Percentiles rank a stretch among this genome's conserved stretches.
Evolutionary conservation across 345 rosid species (phyloP).

Genomic region (Aquilaria yunnanensis): DNA sequence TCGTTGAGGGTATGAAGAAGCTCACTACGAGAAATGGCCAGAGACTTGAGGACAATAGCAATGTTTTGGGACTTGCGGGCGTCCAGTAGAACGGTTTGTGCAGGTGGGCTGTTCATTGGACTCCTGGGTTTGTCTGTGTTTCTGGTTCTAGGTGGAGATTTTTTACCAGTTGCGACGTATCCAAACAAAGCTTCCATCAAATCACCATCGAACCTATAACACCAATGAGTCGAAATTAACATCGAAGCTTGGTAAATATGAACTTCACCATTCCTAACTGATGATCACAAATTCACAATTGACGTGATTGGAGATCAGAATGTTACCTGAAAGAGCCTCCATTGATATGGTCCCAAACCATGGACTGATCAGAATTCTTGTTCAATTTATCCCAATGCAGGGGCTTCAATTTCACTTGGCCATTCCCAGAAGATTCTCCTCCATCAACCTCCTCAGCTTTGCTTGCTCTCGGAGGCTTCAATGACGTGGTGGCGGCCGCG

Average conservation of each 20-base stretch:
- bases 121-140: slow-evolving; percentile 17
- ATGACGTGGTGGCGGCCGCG: slow-evolving; percentile 15
- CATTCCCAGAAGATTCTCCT: slow-evolving; percentile 31
- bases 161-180: slow-evolving; percentile 46
- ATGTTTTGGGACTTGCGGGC: slow-evolving; percentile 72
- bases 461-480: slow-evolving; percentile 36
- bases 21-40: slow-evolving; percentile 51
- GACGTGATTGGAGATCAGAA: background rate
- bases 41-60: slow-evolving; percentile 68
- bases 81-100: slow-evolving; percentile 56
- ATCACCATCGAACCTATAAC: slow-evolving; percentile 66
- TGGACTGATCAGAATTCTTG: slow-evolving; percentile 54
- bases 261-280: background rate
- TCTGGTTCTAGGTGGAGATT: slow-evolving; percentile 22
- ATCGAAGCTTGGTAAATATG: background rate
- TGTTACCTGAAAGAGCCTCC: slow-evolving; percentile 79
- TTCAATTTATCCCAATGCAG: slow-evolving; percentile 89
- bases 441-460: slow-evolving; percentile 15
- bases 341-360: slow-evolving; percentile 89
- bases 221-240: background rate
- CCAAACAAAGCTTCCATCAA: slow-evolving; percentile 96
- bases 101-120: slow-evolving; percentile 18
- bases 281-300: background rate
- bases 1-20: slow-evolving; percentile 45
- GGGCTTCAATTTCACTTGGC: slow-evolving; percentile 70